Evolutionary conservation across 495 filamentous ascomycete species (phyloP).

Genomic region (Aspergillus cavernicola): DNA sequence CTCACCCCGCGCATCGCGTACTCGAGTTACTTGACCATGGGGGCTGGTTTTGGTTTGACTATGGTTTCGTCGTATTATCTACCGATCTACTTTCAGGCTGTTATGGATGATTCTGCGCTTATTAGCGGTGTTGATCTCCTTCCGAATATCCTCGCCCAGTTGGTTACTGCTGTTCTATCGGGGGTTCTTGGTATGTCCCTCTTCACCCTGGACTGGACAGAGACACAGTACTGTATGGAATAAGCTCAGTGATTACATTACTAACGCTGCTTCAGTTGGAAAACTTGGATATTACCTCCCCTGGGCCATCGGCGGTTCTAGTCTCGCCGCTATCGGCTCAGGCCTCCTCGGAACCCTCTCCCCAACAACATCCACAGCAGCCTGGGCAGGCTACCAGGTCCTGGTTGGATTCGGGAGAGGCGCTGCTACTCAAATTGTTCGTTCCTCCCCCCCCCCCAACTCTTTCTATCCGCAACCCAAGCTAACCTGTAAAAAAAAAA

Average conservation of each 20-base stretch:
- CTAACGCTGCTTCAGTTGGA: slow-evolving; percentile 14
- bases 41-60: slow-evolving; percentile 10
- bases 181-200: slow-evolving; percentile 36
- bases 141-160: slow-evolving; percentile 48
- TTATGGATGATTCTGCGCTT: slow-evolving; percentile 25
- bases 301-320: slow-evolving; percentile 23
- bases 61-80: slow-evolving; percentile 24
- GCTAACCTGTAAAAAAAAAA: slow-evolving; percentile 1
- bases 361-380: slow-evolving; percentile 35
- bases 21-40: slow-evolving; percentile 21
- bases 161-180: slow-evolving; percentile 42
- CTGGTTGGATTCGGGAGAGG: slow-evolving; percentile 49
- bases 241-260: no score
- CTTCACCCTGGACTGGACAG: no score
- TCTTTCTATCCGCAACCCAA: neutral
- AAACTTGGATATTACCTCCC: slow-evolving; percentile 49
- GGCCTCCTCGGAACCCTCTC: slow-evolving; percentile 48
- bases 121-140: slow-evolving; percentile 38
- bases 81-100: slow-evolving; percentile 41
- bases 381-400: slow-evolving; percentile 54
- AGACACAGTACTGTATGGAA: no score
- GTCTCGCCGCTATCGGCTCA: slow-evolving; percentile 30
- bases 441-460: neutral
- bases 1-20: slow-evolving; percentile 29
- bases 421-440: slow-evolving; percentile 36